Percentiles rank a stretch among this genome's conserved stretches.
phyloP scores from a whole-genome alignment of 345 rosid species.

The Lenwebbia sp. region DNA sequence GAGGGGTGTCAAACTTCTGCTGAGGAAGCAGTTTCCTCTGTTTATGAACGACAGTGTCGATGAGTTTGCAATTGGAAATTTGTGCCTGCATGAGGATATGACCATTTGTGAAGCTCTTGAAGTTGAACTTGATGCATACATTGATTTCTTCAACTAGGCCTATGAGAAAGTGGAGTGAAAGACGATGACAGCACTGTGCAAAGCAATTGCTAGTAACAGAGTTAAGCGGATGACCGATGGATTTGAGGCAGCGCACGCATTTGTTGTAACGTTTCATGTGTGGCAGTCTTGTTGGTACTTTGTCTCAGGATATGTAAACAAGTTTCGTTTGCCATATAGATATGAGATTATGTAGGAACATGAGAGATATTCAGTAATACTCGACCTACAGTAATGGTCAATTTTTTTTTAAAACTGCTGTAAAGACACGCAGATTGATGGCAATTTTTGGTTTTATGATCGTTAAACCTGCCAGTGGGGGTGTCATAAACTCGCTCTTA shows the following conservation, averaged over 20 bases:
- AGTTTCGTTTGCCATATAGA: not conserved
- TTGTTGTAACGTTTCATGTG: not conserved
- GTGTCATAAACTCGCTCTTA: not conserved
- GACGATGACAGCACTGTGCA: not conserved
- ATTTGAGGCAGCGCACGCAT: not conserved
- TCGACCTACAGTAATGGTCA: not conserved
- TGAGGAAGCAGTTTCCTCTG: not conserved
- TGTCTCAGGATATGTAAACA: not conserved
- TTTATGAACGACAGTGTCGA: not conserved
- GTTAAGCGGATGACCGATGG: not conserved
- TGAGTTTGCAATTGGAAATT: not conserved
- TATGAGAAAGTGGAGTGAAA: not conserved
- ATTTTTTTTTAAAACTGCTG: not conserved
- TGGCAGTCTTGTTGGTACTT: not conserved
- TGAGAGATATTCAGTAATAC: not conserved
- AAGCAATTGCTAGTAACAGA: not conserved
- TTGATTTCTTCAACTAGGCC: not conserved
- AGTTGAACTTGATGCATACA: not conserved
- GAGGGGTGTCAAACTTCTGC: not conserved
- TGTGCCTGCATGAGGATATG: not conserved
- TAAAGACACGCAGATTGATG: not conserved
- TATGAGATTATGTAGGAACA: not conserved
- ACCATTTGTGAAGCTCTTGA: not conserved
- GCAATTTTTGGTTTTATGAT: not conserved
- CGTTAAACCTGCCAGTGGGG: not conserved